Evolutionary conservation across 1,284 basidiomycete species (phyloP), one percentile per base, ranked within the genome.

Genomic region (Ceratobasidium sp.): DNA sequence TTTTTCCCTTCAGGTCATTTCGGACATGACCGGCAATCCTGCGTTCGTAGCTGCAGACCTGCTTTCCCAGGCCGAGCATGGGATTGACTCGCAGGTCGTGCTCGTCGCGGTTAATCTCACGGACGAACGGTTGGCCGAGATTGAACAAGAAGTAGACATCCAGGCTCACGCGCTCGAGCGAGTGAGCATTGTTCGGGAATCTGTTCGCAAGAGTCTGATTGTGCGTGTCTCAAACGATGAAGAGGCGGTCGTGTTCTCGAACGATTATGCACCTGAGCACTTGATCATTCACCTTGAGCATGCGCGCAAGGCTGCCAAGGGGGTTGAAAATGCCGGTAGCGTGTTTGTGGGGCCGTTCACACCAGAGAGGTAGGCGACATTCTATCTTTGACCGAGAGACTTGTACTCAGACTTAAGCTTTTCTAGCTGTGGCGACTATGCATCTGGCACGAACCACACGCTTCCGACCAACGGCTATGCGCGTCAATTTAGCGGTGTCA

Each of bases 251-350:
- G 85, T 83, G 6, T 99, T 99, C 86, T 95, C 92, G 56, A 99
- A 99, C 84, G 95, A 97, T 82, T 99, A 99, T 82, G 98, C 98
- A 2, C 97, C 97, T 0, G 97, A 99, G 83, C 97, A 99, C 85
- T 87, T 99, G 77, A 98, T 99, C 80, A 84, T 99, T 76, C 96
- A 98, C 84, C 82, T 98, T 75, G 88, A 90, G 79, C 86, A 92
- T 67, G 93, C 96, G 0, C 86, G 88, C 5, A 87, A 88, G 26
- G 88, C 88, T 74, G 89, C 99, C 8, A 84, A 87, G 17, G 83
- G 84, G 23, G 90, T 99, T 31, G 88, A 95, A 79, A 98, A 98
- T 81, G 96, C 98, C 0, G 98, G 98, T 17, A 97, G 94, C 80
- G 93, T 99, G 47, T 99, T 99, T 82, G 94, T 99, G 49, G 98